A percentile compares a stretch with the other conserved stretches of the same genome.
These are phyloP conservation scores for Sarocladium kiliense DNA, from an alignment of 2,329 filamentous ascomycete genomes.

Conservation along the genomic window DNA sequence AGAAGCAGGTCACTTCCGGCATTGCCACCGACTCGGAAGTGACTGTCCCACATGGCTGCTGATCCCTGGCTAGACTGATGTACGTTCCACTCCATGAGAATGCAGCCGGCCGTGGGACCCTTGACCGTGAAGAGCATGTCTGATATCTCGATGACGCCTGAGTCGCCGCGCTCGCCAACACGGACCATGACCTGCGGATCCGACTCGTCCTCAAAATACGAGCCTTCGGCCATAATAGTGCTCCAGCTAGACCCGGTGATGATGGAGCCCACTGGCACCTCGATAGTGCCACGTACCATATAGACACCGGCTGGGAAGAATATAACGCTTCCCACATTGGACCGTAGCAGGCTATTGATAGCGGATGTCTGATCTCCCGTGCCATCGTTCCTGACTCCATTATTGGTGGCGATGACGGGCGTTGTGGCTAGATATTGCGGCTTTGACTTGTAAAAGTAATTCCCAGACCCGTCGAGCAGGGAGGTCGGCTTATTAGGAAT, in stretches of 20 bases:
- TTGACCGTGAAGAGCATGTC: slow-evolving; percentile 58
- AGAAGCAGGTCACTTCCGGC: slow-evolving; percentile 14
- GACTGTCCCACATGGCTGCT: slow-evolving; percentile 14
- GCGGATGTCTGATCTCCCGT: slow-evolving; percentile 21
- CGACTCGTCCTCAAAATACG: slow-evolving; percentile 41
- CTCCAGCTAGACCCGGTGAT: slow-evolving; percentile 43
- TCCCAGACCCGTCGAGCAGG: not conserved
- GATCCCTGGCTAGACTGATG: slow-evolving; percentile 65
- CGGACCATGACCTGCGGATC: slow-evolving; percentile 52
- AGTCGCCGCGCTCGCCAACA: slow-evolving; percentile 51
- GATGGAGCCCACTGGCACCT: slow-evolving; percentile 35
- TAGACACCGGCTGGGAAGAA: slow-evolving; percentile 44
- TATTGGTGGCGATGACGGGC: slow-evolving; percentile 53
- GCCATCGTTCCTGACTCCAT: slow-evolving; percentile 64
- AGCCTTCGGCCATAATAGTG: slow-evolving; percentile 44
- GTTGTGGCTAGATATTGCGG: slow-evolving; percentile 10
- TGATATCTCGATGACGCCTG: slow-evolving; percentile 55
- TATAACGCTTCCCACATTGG: slow-evolving; percentile 27
- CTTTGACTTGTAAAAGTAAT: slow-evolving; percentile 13
- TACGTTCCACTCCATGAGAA: slow-evolving; percentile 83
- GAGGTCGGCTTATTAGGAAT: not conserved
- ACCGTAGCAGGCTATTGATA: slow-evolving; percentile 21
- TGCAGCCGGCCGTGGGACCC: slow-evolving; percentile 53
- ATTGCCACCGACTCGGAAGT: slow-evolving; percentile 30
- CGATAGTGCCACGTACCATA: slow-evolving; percentile 38